Conservation (phyloP, 2,329 filamentous ascomycete genomes). For the Chaetomiaceae sp. region DNA sequence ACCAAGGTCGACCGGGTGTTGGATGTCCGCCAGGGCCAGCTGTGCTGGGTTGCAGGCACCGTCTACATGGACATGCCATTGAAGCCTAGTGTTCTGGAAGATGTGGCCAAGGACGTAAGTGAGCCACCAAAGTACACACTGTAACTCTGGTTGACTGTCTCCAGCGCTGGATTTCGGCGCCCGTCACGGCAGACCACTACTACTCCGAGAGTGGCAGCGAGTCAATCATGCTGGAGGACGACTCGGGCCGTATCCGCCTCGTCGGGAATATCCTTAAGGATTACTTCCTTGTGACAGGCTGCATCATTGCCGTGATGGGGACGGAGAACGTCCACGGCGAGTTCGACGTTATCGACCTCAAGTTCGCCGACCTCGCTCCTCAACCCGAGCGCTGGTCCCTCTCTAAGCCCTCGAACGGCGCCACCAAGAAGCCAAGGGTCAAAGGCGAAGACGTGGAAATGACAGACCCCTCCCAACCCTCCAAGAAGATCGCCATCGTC, state of each 20-base stretch:
- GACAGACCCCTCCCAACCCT: conserved; percentile 31
- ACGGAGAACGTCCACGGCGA: conserved; percentile 90
- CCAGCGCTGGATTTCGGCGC: conserved; percentile 84
- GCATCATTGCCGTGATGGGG: conserved; percentile 89
- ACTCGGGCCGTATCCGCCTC: conserved; percentile 81
- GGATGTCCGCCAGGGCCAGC: conserved; percentile 89
- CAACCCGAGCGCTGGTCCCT: conserved; percentile 78
- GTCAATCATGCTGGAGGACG: conserved; percentile 87
- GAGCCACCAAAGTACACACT: too few species aligned
- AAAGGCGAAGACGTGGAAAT: conserved; percentile 57
- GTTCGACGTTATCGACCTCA: conserved; percentile 86
- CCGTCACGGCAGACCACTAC: conserved; percentile 73
- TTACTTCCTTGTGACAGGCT: conserved; percentile 80
- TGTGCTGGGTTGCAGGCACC: conserved; percentile 93
- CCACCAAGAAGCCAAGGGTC: conserved; percentile 35
- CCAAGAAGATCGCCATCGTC: conserved; percentile 70
- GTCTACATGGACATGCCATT: conserved; percentile 96
- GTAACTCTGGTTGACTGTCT: neutral
- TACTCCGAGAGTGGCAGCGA: conserved; percentile 55
- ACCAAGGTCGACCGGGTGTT: conserved; percentile 80
- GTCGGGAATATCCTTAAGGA: conserved; percentile 65
- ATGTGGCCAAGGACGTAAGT: conserved; percentile 84
- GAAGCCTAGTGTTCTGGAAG: conserved; percentile 93
- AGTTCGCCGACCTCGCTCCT: conserved; percentile 77
- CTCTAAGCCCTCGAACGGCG: conserved; percentile 42